A percentile compares a stretch with the other conserved stretches of the same genome.
Evolutionary conservation across 2,329 filamentous ascomycete genomes (phyloP).

Genomic region (Cladosporium sp.): DNA sequence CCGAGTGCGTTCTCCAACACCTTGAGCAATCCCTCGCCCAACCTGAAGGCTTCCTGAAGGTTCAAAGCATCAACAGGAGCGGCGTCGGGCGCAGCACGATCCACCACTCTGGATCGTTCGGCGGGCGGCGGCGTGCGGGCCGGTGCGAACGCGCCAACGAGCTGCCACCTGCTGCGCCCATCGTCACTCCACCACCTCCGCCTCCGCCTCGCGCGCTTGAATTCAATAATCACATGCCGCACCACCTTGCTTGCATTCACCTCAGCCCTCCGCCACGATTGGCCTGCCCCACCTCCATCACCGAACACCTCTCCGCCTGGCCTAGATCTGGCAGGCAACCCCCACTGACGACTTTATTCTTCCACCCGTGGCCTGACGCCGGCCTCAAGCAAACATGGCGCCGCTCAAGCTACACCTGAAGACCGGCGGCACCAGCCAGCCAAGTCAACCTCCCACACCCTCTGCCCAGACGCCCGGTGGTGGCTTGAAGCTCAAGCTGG

Average conservation of each 20-base stretch:
- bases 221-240: not conserved
- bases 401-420: slow-evolving; percentile 20
- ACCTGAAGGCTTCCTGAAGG: too few species aligned
- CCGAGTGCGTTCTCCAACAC: too few species aligned
- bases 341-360: not conserved
- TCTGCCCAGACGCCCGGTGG: slow-evolving; percentile 21
- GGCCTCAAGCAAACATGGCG: not conserved
- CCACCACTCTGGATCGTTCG: too few species aligned
- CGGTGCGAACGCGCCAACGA: too few species aligned
- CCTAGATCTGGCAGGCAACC: too few species aligned
- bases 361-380: slow-evolving; percentile 4
- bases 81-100: too few species aligned
- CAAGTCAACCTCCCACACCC: slow-evolving; percentile 17
- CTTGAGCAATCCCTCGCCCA: too few species aligned
- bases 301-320: too few species aligned
- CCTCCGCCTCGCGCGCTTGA: not conserved
- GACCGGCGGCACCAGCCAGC: slow-evolving; percentile 5
- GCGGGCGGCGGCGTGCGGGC: too few species aligned
- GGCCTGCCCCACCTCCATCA: not conserved
- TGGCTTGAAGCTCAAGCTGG: slow-evolving; percentile 28
- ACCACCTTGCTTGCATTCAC: not conserved
- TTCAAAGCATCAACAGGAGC: too few species aligned
- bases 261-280: not conserved
- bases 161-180: not conserved
- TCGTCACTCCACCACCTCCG: slow-evolving; percentile 4